A percentile compares a stretch with the other conserved stretches of the same genome.
phyloP scores from a whole-genome alignment of 225 moss, liverwort and hornwort species.

The Straminergon stramineum region DNA sequence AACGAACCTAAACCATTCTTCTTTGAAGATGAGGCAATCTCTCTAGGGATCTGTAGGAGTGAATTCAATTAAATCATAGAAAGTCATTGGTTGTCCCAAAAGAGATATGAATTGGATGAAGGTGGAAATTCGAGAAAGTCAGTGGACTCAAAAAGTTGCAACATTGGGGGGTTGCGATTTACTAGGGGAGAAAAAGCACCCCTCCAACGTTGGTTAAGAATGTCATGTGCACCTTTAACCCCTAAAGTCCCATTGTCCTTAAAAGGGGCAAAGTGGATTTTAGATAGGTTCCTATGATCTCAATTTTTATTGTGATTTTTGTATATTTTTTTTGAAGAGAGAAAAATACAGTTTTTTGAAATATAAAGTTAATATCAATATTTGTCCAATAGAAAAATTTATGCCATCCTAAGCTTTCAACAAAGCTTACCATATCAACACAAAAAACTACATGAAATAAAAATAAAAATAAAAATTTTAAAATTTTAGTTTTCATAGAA shows the following conservation, averaged over 20 bases:
- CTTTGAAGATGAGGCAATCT: too few species aligned
- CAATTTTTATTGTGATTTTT: neutral
- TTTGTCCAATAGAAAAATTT: fast-evolving
- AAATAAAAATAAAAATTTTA: neutral
- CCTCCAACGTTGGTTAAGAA: too few species aligned
- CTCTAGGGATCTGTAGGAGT: fast-evolving
- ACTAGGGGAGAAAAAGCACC: too few species aligned
- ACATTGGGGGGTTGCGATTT: too few species aligned
- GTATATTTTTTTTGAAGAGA: neutral
- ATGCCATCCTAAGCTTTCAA: neutral
- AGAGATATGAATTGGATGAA: too few species aligned
- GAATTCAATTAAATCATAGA: fast-evolving
- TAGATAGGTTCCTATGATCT: fast-evolving
- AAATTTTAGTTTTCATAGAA: neutral
- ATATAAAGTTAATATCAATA: neutral
- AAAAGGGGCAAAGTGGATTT: fast-evolving
- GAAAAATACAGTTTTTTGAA: neutral
- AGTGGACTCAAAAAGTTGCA: too few species aligned
- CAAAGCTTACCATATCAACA: fast-evolving
- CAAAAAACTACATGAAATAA: neutral
- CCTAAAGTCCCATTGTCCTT: neutral
- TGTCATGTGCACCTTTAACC: too few species aligned
- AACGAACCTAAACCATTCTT: too few species aligned
- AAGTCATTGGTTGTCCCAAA: fast-evolving
- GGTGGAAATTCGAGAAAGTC: too few species aligned